Conservation (phyloP, 129 eudicot genomes). For the Saussurea involucrata region DNA sequence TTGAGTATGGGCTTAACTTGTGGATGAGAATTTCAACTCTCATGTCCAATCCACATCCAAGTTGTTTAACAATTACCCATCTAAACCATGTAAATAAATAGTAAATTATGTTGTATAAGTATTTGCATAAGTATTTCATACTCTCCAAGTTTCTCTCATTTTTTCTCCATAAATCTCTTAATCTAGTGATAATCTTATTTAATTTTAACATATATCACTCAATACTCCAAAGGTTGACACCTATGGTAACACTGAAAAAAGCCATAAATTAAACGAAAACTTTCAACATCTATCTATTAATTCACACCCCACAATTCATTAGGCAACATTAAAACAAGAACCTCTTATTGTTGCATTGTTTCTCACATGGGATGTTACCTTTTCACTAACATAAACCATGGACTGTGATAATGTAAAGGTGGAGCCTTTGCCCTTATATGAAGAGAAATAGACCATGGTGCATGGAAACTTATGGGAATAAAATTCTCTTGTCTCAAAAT, state of each 20-base stretch:
- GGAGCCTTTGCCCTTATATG: neutral
- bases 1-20: too few species aligned
- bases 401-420: slow-evolving; percentile 8
- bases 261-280: neutral
- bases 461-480: neutral
- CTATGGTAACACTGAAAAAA: neutral
- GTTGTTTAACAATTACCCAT: too few species aligned
- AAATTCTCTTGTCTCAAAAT: neutral
- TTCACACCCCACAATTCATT: neutral
- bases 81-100: too few species aligned
- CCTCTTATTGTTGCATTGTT: neutral
- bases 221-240: neutral
- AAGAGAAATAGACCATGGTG: neutral
- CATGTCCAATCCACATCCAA: too few species aligned
- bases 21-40: too few species aligned
- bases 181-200: too few species aligned
- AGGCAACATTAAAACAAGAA: neutral
- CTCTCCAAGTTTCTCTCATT: too few species aligned
- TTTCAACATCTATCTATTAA: neutral
- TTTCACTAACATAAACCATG: slow-evolving; percentile 5
- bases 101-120: too few species aligned
- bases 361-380: slow-evolving; percentile 26
- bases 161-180: too few species aligned
- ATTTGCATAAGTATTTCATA: too few species aligned
- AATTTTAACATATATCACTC: too few species aligned